Conservation (phyloP, 345 rosid species). For the Eucalyptus camaldulensis region DNA sequence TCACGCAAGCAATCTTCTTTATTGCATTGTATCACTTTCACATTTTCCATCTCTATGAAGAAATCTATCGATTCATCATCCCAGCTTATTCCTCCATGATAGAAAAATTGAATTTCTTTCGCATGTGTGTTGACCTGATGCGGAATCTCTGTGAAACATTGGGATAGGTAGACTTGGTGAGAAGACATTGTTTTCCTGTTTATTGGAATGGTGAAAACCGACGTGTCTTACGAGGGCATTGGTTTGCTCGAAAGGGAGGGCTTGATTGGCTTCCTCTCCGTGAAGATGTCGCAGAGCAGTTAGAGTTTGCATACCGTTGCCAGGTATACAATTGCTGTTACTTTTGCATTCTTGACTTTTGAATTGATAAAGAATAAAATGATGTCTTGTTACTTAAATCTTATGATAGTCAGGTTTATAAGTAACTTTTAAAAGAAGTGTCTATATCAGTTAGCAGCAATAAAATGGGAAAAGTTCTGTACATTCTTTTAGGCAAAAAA, state of each 20-base stretch:
- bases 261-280: conserved; percentile 93
- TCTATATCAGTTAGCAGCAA: background rate
- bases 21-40: background rate
- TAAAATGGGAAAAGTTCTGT: background rate
- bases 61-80: background rate
- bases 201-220: conserved; percentile 97
- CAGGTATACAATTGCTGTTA: conserved; percentile 31
- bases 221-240: conserved; percentile 94
- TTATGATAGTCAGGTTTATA: background rate
- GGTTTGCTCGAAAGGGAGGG: conserved; percentile 96
- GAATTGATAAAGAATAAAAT: background rate
- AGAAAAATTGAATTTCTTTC: background rate
- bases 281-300: conserved; percentile 84
- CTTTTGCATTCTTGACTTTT: background rate
- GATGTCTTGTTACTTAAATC: background rate
- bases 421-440: background rate
- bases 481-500: background rate
- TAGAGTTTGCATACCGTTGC: conserved; percentile 70
- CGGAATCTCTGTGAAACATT: background rate
- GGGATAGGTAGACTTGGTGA: conserved; percentile 68
- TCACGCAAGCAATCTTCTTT: background rate
- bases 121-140: background rate
- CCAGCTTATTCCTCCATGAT: background rate
- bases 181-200: conserved; percentile 84
- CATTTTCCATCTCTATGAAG: background rate